phyloP scores from a whole-genome alignment of 495 filamentous ascomycete genomes.

The Cetradonia linearis region DNA sequence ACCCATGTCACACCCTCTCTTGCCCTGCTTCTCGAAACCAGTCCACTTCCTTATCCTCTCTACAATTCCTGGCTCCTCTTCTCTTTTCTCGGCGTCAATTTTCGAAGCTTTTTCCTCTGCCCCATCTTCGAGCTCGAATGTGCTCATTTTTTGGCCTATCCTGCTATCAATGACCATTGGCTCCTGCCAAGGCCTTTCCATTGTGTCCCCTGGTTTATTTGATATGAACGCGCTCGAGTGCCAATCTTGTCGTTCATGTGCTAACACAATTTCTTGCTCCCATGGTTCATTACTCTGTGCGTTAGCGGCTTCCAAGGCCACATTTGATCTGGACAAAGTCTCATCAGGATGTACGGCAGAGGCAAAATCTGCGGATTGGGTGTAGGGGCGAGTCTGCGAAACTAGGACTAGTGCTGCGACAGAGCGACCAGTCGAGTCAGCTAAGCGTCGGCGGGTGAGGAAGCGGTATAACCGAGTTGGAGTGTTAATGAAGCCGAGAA shows the following conservation, averaged over 20 bases:
- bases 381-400: constrained; percentile 42
- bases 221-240: constrained; percentile 52
- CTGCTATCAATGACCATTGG: constrained; percentile 68
- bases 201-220: constrained; percentile 17
- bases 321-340: constrained; percentile 24
- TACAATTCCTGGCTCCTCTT: background rate
- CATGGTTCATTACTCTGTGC: constrained; percentile 25
- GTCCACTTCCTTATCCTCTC: constrained; percentile 15
- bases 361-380: constrained; percentile 15
- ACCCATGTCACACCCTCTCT: constrained; percentile 22
- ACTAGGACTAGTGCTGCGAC: constrained; percentile 76
- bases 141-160: constrained; percentile 71
- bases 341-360: constrained; percentile 27
- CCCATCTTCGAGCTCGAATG: constrained; percentile 45
- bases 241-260: constrained; percentile 78
- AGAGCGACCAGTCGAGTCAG: constrained; percentile 80
- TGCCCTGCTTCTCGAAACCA: constrained; percentile 14
- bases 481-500: constrained; percentile 89
- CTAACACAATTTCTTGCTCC: constrained; percentile 64
- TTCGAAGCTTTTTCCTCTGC: constrained; percentile 12
- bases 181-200: constrained; percentile 64
- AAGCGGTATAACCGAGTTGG: constrained; percentile 79
- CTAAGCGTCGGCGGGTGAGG: constrained; percentile 73
- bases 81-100: constrained; percentile 11
- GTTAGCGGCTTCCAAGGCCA: constrained; percentile 25